These are phyloP conservation scores for Actinidia polygama DNA, from an alignment of 179 eudicot species.

Conservation along the genomic window DNA sequence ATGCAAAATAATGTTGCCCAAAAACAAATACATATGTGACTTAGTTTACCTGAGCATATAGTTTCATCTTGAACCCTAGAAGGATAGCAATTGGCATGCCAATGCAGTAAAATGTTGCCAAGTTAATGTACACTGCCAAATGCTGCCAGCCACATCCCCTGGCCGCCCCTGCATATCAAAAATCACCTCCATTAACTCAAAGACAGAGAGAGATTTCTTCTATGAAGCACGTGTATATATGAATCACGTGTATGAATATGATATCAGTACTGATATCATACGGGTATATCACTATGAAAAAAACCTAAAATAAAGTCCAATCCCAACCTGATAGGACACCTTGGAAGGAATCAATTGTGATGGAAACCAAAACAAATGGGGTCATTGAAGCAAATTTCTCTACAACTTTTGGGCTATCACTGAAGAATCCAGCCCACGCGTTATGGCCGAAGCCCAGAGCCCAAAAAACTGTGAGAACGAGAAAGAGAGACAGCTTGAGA, in stretches of 20 bases:
- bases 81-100: constrained; percentile 78
- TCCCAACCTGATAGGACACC: constrained; percentile 75
- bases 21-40: no score
- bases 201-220: no score
- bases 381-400: constrained; percentile 51
- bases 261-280: no score
- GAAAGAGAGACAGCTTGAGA: constrained; percentile 57
- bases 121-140: constrained; percentile 59
- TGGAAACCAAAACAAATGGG: constrained; percentile 57
- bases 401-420: constrained; percentile 50
- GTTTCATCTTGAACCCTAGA: constrained; percentile 58
- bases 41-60: constrained; percentile 70
- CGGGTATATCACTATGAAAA: no score
- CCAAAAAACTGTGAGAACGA: constrained; percentile 37
- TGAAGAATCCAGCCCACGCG: constrained; percentile 71
- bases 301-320: not conserved
- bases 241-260: no score
- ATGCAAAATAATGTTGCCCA: not conserved
- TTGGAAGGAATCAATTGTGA: constrained; percentile 62
- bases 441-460: constrained; percentile 62
- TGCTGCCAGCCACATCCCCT: constrained; percentile 97
- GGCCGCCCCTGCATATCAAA: constrained; percentile 62
- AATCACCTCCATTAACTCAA: not conserved
- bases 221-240: no score
- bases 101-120: constrained; percentile 63